Conservation (phyloP, 768 basidiomycete genomes). For the Tulasnella sp. region DNA sequence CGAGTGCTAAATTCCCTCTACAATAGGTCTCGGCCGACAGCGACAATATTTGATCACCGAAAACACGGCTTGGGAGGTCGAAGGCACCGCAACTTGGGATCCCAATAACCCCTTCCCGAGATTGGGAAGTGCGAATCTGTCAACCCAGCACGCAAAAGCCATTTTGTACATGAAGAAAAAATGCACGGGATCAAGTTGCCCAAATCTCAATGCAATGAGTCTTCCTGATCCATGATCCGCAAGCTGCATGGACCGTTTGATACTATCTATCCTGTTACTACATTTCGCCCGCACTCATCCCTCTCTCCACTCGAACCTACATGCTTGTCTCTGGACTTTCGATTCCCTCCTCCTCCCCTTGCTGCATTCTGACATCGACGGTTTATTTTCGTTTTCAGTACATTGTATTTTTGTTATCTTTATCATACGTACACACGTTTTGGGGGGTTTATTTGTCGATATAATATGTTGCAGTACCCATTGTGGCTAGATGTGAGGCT, state of each 20-base stretch:
- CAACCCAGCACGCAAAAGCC: constrained; percentile 29
- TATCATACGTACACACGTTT: constrained; percentile 6
- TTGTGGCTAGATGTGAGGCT: background rate
- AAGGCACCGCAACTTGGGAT: constrained; percentile 22
- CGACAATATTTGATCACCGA: constrained; percentile 16
- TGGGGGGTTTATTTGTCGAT: background rate
- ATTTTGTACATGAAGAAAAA: constrained; percentile 27
- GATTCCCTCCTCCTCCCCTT: background rate
- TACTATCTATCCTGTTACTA: background rate
- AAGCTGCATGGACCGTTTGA: background rate
- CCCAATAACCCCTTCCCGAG: constrained; percentile 6
- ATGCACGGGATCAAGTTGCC: constrained; percentile 24
- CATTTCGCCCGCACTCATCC: background rate
- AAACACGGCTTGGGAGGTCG: constrained; percentile 15
- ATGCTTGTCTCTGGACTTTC: background rate
- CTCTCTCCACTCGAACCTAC: background rate
- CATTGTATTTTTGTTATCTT: constrained; percentile 23
- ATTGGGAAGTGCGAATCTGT: constrained; percentile 18
- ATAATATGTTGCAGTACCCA: constrained; percentile 6
- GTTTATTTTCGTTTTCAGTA: background rate
- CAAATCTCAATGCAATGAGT: constrained; percentile 17
- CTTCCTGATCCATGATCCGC: constrained; percentile 5
- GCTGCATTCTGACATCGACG: background rate
- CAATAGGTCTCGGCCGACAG: constrained; percentile 4
- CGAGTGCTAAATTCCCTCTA: background rate